These are phyloP conservation scores for Coprinopsis cinerea DNA, from an alignment of 768 basidiomycete species.

Conservation along the genomic window DNA sequence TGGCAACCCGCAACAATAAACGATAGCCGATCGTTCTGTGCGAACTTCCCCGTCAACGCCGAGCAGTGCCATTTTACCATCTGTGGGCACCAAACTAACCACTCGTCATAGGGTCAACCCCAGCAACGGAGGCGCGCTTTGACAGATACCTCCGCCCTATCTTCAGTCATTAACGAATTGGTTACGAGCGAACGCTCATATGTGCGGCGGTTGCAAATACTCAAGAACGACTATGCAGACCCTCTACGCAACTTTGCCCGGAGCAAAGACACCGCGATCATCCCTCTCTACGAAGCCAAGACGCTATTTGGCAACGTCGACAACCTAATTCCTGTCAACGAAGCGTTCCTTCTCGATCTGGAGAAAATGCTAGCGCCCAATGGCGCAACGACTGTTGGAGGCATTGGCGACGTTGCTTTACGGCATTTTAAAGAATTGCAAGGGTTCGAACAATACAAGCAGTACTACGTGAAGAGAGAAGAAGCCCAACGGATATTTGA, in stretches of 20 bases:
- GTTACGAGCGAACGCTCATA: conserved; percentile 88
- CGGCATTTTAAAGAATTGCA: conserved; percentile 79
- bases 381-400: conserved; percentile 48
- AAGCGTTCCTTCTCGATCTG: conserved; percentile 76
- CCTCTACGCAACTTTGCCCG: conserved; percentile 83
- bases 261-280: conserved; percentile 79
- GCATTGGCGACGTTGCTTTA: conserved; percentile 80
- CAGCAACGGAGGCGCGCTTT: conserved; percentile 52
- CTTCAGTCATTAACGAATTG: conserved; percentile 79
- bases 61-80: no score
- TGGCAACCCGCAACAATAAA: no score
- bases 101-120: conserved; percentile 28
- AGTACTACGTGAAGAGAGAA: conserved; percentile 89
- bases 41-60: no score
- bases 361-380: conserved; percentile 71
- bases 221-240: conserved; percentile 88
- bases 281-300: conserved; percentile 87
- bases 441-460: conserved; percentile 88
- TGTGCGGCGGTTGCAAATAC: conserved; percentile 70
- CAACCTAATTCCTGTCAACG: conserved; percentile 82
- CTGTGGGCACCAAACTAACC: no score
- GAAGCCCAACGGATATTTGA: conserved; percentile 88
- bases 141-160: conserved; percentile 59
- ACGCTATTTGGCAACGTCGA: conserved; percentile 94
- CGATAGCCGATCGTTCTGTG: no score